A percentile compares a stretch with the other conserved stretches of the same genome.
Evolutionary conservation across 2,329 filamentous ascomycete genomes (phyloP).

Genomic region (Metarhizium sp.): DNA sequence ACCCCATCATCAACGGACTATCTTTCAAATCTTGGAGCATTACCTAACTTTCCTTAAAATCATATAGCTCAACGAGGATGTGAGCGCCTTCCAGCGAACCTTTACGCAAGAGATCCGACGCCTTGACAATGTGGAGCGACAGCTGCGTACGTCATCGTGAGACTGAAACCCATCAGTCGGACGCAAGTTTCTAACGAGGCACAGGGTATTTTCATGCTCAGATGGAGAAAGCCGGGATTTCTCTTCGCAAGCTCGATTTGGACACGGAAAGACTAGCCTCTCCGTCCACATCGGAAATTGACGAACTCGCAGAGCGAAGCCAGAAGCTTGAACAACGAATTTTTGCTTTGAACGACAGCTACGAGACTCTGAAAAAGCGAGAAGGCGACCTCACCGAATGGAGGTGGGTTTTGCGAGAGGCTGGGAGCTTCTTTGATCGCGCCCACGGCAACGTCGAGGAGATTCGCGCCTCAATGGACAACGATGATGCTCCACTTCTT

Average conservation of each 20-base stretch:
- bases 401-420: slow-evolving; percentile 95
- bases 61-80: slow-evolving; percentile 76
- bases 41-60: neutral
- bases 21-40: neutral
- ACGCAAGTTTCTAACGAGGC: slow-evolving; percentile 18
- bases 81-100: slow-evolving; percentile 90
- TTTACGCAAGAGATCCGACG: slow-evolving; percentile 97
- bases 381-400: slow-evolving; percentile 96
- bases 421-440: slow-evolving; percentile 93
- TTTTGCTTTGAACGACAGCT: slow-evolving; percentile 89
- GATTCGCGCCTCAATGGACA: slow-evolving; percentile 81
- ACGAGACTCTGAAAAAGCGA: slow-evolving; percentile 95
- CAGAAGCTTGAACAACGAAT: slow-evolving; percentile 89
- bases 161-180: slow-evolving; percentile 4
- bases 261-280: slow-evolving; percentile 80
- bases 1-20: neutral
- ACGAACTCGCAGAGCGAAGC: slow-evolving; percentile 86
- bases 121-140: slow-evolving; percentile 95
- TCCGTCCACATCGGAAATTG: slow-evolving; percentile 88
- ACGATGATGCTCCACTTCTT: slow-evolving; percentile 88
- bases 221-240: slow-evolving; percentile 87
- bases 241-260: slow-evolving; percentile 82
- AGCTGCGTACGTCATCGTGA: slow-evolving; percentile 63
- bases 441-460: slow-evolving; percentile 95
- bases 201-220: slow-evolving; percentile 86